phyloP scores from a whole-genome alignment of 2,329 filamentous ascomycete species.

The Ophiostoma sp. region DNA sequence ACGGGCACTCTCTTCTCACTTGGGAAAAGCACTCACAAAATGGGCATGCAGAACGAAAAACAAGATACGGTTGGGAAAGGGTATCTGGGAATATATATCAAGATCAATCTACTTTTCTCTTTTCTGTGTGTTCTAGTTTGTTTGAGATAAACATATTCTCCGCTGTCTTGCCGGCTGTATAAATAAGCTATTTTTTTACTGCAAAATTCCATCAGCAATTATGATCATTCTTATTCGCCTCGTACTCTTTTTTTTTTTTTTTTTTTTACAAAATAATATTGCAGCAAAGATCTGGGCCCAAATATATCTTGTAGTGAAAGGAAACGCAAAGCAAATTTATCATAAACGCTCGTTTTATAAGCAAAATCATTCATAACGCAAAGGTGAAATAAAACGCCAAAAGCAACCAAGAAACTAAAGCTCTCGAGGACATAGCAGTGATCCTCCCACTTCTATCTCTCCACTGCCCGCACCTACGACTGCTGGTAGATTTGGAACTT shows the following conservation, averaged over 20 bases:
- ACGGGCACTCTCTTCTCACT: conserved; percentile 16
- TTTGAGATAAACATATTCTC: neutral
- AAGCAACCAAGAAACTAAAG: neutral
- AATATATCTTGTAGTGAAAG: neutral
- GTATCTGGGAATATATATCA: neutral
- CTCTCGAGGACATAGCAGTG: neutral
- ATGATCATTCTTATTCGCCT: too few species aligned
- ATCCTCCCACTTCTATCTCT: too few species aligned
- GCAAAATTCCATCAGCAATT: too few species aligned
- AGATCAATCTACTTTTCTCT: too few species aligned
- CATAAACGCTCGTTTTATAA: neutral
- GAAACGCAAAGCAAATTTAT: neutral
- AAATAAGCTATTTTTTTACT: neutral
- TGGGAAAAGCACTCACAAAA: neutral
- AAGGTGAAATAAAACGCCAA: neutral
- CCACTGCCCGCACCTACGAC: conserved; percentile 28
- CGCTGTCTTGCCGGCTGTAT: neutral
- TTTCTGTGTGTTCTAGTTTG: neutral
- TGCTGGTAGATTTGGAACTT: conserved; percentile 59
- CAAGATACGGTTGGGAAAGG: neutral
- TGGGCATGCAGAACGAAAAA: neutral
- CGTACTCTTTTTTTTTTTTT: too few species aligned
- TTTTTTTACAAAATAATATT: neutral
- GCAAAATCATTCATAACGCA: neutral
- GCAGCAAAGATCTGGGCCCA: neutral